Percentiles rank a stretch among this genome's conserved stretches.
Evolutionary conservation across 176 grass and related monocot species (phyloP).

Genomic region (Oryza punctata): DNA sequence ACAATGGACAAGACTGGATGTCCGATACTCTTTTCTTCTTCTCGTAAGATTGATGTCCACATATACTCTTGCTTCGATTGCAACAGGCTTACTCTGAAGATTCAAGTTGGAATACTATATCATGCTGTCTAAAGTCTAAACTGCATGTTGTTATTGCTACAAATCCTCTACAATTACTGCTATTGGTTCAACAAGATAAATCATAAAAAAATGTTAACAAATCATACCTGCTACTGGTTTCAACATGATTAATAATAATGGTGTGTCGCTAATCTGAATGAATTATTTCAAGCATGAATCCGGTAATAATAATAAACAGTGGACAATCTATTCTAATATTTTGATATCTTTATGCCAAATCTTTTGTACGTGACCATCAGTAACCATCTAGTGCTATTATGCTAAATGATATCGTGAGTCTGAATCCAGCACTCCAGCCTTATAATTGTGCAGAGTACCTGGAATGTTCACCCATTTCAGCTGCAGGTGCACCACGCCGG

Average conservation of each 20-base stretch:
- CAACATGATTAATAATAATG: not conserved
- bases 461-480: conserved; percentile 58
- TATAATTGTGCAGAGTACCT: conserved; percentile 3
- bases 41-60: not conserved
- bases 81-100: not conserved
- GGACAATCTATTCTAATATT: not conserved
- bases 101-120: not conserved
- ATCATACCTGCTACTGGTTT: not conserved
- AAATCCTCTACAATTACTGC: not conserved
- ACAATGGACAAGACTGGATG: not conserved
- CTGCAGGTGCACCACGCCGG: conserved; percentile 60
- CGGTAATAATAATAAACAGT: not conserved
- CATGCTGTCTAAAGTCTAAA: not conserved
- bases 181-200: not conserved
- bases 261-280: not conserved
- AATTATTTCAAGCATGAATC: not conserved
- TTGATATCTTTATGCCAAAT: not conserved
- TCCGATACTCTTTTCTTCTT: not conserved
- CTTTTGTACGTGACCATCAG: not conserved
- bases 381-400: not conserved
- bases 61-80: not conserved
- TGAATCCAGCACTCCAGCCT: not conserved
- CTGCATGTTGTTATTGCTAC: not conserved
- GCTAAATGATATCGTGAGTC: not conserved
- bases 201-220: not conserved